Base-by-base conservation (phyloP, 2,329 filamentous ascomycete species). In the Stemphylium lycopersici region DNA sequence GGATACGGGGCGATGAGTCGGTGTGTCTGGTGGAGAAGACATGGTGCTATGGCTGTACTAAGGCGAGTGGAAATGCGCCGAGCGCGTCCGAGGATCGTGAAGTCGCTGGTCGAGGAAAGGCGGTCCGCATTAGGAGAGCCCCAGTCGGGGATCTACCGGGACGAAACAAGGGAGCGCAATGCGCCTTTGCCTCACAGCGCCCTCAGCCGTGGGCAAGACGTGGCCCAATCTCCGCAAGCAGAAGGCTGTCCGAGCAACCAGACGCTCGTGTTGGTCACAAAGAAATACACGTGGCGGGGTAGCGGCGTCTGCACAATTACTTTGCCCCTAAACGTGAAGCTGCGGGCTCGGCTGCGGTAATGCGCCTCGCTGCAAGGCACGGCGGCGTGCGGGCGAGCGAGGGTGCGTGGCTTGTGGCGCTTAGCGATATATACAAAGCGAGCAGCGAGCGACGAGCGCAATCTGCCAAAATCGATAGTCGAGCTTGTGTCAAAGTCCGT, bases 11-110 rank as follows among this genome's bases (percentile, higher is more conserved):
- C 72, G 73, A 29, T 76, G 71, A 26, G 61, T 65, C 31, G 78
- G 77, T 31, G 77, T 78, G 47, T 72, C 67, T 31, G 78, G 77
- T 34, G 78, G 76, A 32, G 77, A 79, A 16, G 77, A 73, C 74
- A 74, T 76, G 44, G 51, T 57, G 55, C n/a, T 39, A 38, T 41
- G 44, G 47, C 20, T 42, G 48, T 56, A 41, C 32, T 38, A 44
- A 50, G 33, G 52, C 41, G 45, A 39, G 36, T 31, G 46, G 16
- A 36, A 42, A 42, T 46, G 55, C 31, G 42, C 41, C 34, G 46
- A 51, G 56, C 26, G 36, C 41, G 48, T 48, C 43, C 37, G 45
- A 33, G 48, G 44, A 18, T 61, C n/a, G 40, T 44, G 36, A 24
- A 43, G 48, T 46, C 47, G 31, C 42, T 53, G 46, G 43, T 18